A percentile compares a stretch with the other conserved stretches of the same genome.
Conservation (phyloP, 1,284 basidiomycete species). For the Marasmius oreades region DNA sequence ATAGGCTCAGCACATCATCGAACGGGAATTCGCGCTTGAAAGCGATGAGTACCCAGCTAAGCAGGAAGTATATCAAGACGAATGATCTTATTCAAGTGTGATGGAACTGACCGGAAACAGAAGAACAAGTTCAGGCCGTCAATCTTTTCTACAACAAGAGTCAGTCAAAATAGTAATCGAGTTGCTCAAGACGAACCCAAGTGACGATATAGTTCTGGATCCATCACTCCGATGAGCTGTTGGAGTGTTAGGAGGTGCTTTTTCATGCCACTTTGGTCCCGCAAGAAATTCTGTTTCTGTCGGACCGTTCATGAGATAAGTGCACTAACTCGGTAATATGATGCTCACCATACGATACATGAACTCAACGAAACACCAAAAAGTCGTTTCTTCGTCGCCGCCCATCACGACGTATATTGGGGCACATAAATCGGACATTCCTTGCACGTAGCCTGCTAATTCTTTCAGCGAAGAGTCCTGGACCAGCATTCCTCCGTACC, state of each 20-base stretch:
- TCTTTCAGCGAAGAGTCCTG: slow-evolving; percentile 9
- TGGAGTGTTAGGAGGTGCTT: slow-evolving; percentile 87
- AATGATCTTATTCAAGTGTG: not conserved
- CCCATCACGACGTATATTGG: slow-evolving; percentile 92
- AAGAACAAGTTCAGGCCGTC: slow-evolving; percentile 96
- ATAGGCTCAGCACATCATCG: slow-evolving; percentile 82
- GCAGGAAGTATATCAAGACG: slow-evolving; percentile 6
- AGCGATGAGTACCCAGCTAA: slow-evolving; percentile 80
- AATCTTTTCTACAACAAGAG: slow-evolving; percentile 63
- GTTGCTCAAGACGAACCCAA: slow-evolving; percentile 49
- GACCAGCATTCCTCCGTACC: slow-evolving; percentile 49
- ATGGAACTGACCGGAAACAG: slow-evolving; percentile 78
- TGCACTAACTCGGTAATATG: not conserved
- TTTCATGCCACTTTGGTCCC: slow-evolving; percentile 99
- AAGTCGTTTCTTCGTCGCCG: slow-evolving; percentile 86
- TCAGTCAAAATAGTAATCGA: not conserved
- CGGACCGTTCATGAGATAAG: not conserved
- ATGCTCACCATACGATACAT: slow-evolving; percentile 90
- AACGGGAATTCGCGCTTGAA: slow-evolving; percentile 97
- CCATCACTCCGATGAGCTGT: slow-evolving; percentile 89
- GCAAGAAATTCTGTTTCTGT: slow-evolving; percentile 89
- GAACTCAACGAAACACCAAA: slow-evolving; percentile 93
- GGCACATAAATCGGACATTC: slow-evolving; percentile 96
- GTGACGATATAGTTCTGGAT: slow-evolving; percentile 88
- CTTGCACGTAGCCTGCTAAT: slow-evolving; percentile 79